Percentiles rank a stretch among this genome's conserved stretches.
Evolutionary conservation across 805 yeast genomes (phyloP).

Genomic region (Candida maris): DNA sequence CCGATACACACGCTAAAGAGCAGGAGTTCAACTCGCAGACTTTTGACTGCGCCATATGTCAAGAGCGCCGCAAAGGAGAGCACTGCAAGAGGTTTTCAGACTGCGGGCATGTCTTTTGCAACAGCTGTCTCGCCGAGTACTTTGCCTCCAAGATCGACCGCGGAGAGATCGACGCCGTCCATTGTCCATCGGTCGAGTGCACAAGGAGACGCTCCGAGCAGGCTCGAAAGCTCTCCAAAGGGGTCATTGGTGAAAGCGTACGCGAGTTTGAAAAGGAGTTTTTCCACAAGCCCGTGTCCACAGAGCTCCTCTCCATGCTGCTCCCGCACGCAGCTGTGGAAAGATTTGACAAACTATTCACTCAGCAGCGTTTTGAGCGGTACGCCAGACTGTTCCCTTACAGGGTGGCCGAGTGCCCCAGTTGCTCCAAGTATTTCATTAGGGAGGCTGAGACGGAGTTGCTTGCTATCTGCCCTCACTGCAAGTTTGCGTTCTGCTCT

Average conservation of each 20-base stretch:
- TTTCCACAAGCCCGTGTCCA: constrained; percentile 40
- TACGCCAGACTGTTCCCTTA: constrained; percentile 44
- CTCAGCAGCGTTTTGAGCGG: constrained; percentile 38
- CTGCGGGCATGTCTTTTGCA: constrained; percentile 52
- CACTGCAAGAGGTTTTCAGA: constrained; percentile 35
- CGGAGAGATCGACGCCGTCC: constrained; percentile 49
- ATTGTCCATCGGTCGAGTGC: constrained; percentile 57
- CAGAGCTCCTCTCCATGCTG: constrained; percentile 27
- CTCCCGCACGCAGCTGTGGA: constrained; percentile 22
- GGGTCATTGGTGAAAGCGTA: constrained; percentile 13
- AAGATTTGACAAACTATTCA: constrained; percentile 39
- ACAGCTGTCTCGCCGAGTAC: constrained; percentile 41
- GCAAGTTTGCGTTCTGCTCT: constrained; percentile 53
- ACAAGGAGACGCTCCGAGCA: constrained; percentile 27
- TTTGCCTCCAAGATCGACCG: constrained; percentile 38
- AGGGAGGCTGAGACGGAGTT: constrained; percentile 44
- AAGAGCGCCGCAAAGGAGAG: constrained; percentile 44
- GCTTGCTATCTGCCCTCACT: constrained; percentile 46
- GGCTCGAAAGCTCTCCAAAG: constrained; percentile 14
- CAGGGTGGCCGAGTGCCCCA: constrained; percentile 49
- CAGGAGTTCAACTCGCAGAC: constrained; percentile 34
- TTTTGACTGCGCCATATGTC: constrained; percentile 56
- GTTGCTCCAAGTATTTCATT: constrained; percentile 45
- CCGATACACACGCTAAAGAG: constrained; percentile 22
- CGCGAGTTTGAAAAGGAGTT: constrained; percentile 34